Base-by-base conservation (phyloP, 345 rosid genomes). In the Aegle marmelos region DNA sequence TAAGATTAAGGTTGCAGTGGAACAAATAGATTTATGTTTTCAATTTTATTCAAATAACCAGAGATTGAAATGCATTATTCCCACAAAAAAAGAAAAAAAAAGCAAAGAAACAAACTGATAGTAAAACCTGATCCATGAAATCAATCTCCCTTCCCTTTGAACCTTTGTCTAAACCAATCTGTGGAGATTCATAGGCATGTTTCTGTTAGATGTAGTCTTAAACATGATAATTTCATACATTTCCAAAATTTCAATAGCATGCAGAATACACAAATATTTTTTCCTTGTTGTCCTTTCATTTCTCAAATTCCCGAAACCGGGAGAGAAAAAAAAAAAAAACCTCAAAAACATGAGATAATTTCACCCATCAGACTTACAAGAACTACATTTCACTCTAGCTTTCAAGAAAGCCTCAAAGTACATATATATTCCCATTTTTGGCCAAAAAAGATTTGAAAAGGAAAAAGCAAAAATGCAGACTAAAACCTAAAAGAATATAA, bases 91-190 rank as follows among this genome's bases (percentile, higher is more conserved):
- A 6, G n/a, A 27, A 36, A 33, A 28, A 66, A 60, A n/a, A n/a
- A 60, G 57, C 16, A 53, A 34, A 30, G 71, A 75, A 48, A 61
- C 25, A 37, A 36, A 22, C 21, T 75, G 61, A 67, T 11, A 34
- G 39, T 7, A 16, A 59, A 74, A 93, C 98, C 97, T 96, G 99
- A 59, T 89, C 92, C 1, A 78, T 70, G 73, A 96, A 92, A 80
- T 90, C 93, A 58, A 94, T 92, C 82, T 87, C 84, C 75, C 79
- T 90, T 76, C 97, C 98, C 65, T 78, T 88, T 36, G 94, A 92
- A 58, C 98, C 98, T 86, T 92, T 96, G 84, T 96, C 98, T 77
- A 94, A 82, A 74, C 99, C 98, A 87, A 94, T 90, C 97, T 92
- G 88, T 64, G 67, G 36, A 61, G 5, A 9, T 66, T 30, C 70